Conservation (phyloP, 2,329 filamentous ascomycete species). For the Orbilia ellipsospora region DNA sequence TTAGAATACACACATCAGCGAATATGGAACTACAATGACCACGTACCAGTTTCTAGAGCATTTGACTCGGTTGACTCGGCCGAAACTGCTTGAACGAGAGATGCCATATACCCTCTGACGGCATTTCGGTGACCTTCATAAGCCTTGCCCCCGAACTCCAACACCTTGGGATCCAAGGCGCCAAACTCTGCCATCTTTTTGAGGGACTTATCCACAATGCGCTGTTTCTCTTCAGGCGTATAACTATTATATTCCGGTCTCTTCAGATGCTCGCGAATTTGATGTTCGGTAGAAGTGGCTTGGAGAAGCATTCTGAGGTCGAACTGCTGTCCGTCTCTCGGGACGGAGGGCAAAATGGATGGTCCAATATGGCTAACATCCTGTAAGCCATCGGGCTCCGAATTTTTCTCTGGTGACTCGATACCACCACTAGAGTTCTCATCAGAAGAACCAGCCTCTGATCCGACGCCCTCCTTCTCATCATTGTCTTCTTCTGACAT, state of each 20-base stretch:
- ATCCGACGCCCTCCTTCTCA: constrained; percentile 8
- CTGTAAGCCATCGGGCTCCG: not conserved
- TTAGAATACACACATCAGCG: not conserved
- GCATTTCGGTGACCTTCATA: constrained; percentile 38
- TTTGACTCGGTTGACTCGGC: constrained; percentile 31
- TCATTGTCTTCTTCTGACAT: not conserved
- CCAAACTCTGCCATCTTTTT: constrained; percentile 43
- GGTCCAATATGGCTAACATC: not conserved
- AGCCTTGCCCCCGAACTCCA: constrained; percentile 34
- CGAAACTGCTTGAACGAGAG: constrained; percentile 41
- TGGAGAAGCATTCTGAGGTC: constrained; percentile 47
- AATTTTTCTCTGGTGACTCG: not conserved
- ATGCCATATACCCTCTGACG: constrained; percentile 34
- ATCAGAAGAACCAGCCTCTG: not conserved
- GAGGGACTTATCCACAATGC: constrained; percentile 32
- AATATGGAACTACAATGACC: not conserved
- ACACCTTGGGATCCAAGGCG: constrained; percentile 30
- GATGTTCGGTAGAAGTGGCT: constrained; percentile 44
- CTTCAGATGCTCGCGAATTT: constrained; percentile 33
- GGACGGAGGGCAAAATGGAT: constrained; percentile 11
- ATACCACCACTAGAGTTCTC: not conserved
- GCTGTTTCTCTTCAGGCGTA: constrained; percentile 34
- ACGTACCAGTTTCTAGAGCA: constrained; percentile 29
- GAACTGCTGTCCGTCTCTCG: constrained; percentile 21
- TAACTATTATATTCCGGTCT: constrained; percentile 32